Evolutionary conservation across 2,329 filamentous ascomycete genomes (phyloP).

Genomic region (Tolypocladium paradoxum): DNA sequence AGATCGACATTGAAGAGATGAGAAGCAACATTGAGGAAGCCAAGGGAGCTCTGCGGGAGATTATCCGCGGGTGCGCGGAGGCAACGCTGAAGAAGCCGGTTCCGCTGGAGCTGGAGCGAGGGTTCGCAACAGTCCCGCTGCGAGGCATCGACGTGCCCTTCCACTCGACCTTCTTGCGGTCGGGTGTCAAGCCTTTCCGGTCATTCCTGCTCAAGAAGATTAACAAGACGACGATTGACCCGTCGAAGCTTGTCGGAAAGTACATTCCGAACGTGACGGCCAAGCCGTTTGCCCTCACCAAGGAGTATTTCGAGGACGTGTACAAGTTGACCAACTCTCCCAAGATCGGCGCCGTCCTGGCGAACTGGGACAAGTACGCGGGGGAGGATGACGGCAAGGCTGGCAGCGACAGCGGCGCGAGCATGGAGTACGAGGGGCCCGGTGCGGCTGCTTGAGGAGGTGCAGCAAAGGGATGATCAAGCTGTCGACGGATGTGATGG

Average conservation of each 20-base stretch:
- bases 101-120: constrained; percentile 83
- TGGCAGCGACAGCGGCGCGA: constrained; percentile 28
- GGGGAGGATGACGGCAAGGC: constrained; percentile 35
- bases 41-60: constrained; percentile 79
- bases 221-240: constrained; percentile 97
- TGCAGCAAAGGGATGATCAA: neutral
- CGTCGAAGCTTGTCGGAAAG: constrained; percentile 91
- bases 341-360: constrained; percentile 67
- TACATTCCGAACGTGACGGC: constrained; percentile 99
- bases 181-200: constrained; percentile 97
- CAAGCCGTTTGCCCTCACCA: constrained; percentile 86
- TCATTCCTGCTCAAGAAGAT: constrained; percentile 99
- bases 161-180: constrained; percentile 96
- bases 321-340: constrained; percentile 83
- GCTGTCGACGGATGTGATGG: neutral
- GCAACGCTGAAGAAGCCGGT: constrained; percentile 80
- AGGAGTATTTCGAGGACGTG: constrained; percentile 99
- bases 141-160: constrained; percentile 97
- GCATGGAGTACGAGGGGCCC: constrained; percentile 29
- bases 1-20: constrained; percentile 91
- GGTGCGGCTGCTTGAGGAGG: constrained; percentile 28
- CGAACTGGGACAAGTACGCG: constrained; percentile 71
- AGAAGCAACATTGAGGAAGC: constrained; percentile 86
- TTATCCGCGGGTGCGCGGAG: constrained; percentile 80
- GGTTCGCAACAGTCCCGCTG: constrained; percentile 93